Evolutionary conservation across 345 rosid species (phyloP), one percentile per base, ranked within the genome.

Genomic region (Tarenaya hassleriana): DNA sequence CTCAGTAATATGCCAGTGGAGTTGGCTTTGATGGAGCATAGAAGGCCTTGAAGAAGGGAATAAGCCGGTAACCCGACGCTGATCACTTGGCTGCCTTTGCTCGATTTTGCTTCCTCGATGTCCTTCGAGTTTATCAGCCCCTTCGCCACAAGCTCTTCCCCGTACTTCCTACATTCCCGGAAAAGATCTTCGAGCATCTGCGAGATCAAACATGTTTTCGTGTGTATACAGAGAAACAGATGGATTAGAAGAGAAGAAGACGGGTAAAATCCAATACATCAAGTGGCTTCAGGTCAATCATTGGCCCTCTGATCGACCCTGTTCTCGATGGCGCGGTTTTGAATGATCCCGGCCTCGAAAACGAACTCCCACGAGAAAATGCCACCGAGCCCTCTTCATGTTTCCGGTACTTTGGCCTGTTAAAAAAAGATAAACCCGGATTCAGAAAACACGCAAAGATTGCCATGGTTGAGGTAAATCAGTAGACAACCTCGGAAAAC

Each of bases 31-130:
- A 55, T 82, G 0, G 98, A 92, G 27, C 74, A 78, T 56, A 88
- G 32, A 27, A 92, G 76, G 34, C 69, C 57, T 61, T 78, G 80
- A 20, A 85, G 88, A 55, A 85, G 71, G 64, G 88, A 79, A 67
- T 85, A 88, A 55, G 97, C 88, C 1, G 95, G 99, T 58, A 94
- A 73, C 16, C 99, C 97, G n/a, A 73, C 57, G 72, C 84, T 80
- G 24, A 94, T 67, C 54, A 88, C 91, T 32, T 50, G 68, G 41
- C 91, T 70, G 47, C 89, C 81, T 32, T 70, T 77, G 9, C 56
- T 73, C 20, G 86, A 77, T 59, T 71, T 88, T 16, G 87, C 88
- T 48, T 85, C 88, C 60, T 81, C 91, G 0, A 86, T 81, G 74
- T 94, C 99, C 60, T 80, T 70, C 12, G 54, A 66, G 6, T 94